Evolutionary conservation across 2,329 filamentous ascomycete species (phyloP), one percentile per base, ranked within the genome.

Genomic region (Ophiocordyceps camponoti-leonardi): DNA sequence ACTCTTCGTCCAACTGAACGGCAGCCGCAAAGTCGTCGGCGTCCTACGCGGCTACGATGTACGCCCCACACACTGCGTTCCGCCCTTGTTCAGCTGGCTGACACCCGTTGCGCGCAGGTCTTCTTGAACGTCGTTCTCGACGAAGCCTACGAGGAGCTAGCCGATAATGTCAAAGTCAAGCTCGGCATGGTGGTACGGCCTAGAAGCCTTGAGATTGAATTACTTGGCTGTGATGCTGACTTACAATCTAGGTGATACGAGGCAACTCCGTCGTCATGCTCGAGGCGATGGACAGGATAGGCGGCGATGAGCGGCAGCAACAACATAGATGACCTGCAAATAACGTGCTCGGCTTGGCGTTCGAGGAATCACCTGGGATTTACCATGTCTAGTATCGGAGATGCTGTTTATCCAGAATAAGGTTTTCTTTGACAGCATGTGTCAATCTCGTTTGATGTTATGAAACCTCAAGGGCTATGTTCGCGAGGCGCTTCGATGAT

Each of bases 241-340:
- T 6, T 40, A 1, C n/a, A 10, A 3, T 3, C 23, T 6, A 87
- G 83, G 84, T 95, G 52, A 95, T 98, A 58, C 85, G 93, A 55
- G 92, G 92, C 52, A 98, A 98, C 67, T 94, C 90, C 2, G 88
- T 98, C 23, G 88, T 98, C 46, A 95, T 98, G 90, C 77, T 98
- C 46, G 93, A 98, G 67, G 86, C 79, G 11, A 64, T 85, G 47
- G 76, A 80, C 60, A 70, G 79, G 56, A 81, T 84, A 53, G 77
- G 75, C 50, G 75, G 76, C 48, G 73, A 77, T 56, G 73, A 80
- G 51, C 64, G 64, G 53, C 62, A 61, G 55, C 56, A 62, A 47
- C 60, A 61, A 47, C 48, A 58, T 48, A 18, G 6, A 11, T 39
- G 18, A 12, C n/a, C 11, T 22, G 20, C 39, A 13, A 41, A 41